These are phyloP conservation scores for Suillus subaureus DNA, from an alignment of 768 basidiomycete species.

Conservation along the genomic window DNA sequence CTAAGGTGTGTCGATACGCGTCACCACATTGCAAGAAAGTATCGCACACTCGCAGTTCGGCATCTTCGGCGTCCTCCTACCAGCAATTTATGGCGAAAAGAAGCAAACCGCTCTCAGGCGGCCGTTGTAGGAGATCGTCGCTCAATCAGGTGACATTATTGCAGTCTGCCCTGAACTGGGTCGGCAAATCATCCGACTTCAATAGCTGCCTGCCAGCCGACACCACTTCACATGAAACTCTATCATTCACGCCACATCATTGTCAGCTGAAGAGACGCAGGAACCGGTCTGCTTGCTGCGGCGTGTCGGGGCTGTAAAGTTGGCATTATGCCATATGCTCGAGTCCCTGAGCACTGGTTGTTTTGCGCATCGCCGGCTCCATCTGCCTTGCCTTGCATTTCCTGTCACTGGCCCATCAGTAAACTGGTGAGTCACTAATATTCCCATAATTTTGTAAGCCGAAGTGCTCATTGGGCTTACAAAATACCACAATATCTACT, in stretches of 20 bases:
- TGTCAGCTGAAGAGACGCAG: not conserved
- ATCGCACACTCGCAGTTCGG: not conserved
- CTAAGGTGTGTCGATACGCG: too few relatives aligned
- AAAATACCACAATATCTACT: too few relatives aligned
- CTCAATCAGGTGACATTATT: not conserved
- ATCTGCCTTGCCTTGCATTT: not conserved
- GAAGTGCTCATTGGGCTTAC: too few relatives aligned
- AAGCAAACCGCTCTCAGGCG: not conserved
- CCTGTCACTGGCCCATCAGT: not conserved
- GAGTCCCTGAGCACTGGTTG: not conserved
- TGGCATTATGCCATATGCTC: not conserved
- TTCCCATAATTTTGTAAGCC: too few relatives aligned
- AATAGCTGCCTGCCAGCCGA: not conserved
- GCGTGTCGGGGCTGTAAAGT: not conserved
- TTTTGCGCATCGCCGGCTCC: not conserved
- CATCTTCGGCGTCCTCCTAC: not conserved
- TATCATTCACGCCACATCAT: not conserved
- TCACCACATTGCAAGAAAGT: too few relatives aligned
- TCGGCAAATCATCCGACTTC: not conserved
- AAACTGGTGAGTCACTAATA: too few relatives aligned
- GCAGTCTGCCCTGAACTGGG: not conserved
- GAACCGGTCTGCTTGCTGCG: not conserved
- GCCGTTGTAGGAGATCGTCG: not conserved
- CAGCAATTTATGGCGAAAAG: not conserved
- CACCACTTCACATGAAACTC: not conserved